Evolutionary conservation across 306 rosid genomes (phyloP).

Genomic region (Corylus heterophylla): DNA sequence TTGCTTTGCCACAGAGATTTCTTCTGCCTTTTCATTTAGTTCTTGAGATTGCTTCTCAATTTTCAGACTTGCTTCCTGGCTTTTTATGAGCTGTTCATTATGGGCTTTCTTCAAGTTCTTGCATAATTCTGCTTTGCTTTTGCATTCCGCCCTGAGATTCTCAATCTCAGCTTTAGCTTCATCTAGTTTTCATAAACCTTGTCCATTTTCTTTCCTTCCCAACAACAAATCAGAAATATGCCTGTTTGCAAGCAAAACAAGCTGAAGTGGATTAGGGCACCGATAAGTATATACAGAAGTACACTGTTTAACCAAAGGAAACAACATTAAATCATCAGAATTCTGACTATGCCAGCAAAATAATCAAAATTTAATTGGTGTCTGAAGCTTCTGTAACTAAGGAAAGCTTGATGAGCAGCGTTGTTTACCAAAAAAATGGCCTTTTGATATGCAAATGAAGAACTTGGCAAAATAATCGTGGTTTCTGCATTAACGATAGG

Average conservation of each 20-base stretch:
- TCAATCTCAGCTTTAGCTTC: conserved; percentile 65
- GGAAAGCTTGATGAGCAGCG: neutral
- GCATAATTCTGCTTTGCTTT: conserved; percentile 44
- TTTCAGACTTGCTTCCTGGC: conserved; percentile 48
- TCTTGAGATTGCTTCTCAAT: conserved; percentile 60
- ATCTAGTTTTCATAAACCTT: conserved; percentile 60
- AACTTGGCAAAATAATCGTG: neutral
- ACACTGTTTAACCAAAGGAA: neutral
- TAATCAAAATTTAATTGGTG: neutral
- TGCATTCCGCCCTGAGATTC: conserved; percentile 57
- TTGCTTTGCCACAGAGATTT: conserved; percentile 25
- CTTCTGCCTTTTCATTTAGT: conserved; percentile 48
- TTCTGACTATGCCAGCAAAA: neutral
- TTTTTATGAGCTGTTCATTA: conserved; percentile 42
- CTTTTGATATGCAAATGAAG: neutral
- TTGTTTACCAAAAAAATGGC: neutral
- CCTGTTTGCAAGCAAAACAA: conserved; percentile 13
- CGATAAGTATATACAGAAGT: neutral
- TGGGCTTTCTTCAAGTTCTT: conserved; percentile 63
- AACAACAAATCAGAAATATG: conserved; percentile 8
- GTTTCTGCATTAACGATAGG: neutral
- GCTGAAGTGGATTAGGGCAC: neutral
- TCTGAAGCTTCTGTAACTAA: neutral
- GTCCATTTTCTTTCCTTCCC: conserved; percentile 48
- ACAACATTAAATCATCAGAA: neutral